These are phyloP conservation scores for Chaetomiaceae sp. DNA, from an alignment of 2,329 filamentous ascomycete species.

Conservation along the genomic window DNA sequence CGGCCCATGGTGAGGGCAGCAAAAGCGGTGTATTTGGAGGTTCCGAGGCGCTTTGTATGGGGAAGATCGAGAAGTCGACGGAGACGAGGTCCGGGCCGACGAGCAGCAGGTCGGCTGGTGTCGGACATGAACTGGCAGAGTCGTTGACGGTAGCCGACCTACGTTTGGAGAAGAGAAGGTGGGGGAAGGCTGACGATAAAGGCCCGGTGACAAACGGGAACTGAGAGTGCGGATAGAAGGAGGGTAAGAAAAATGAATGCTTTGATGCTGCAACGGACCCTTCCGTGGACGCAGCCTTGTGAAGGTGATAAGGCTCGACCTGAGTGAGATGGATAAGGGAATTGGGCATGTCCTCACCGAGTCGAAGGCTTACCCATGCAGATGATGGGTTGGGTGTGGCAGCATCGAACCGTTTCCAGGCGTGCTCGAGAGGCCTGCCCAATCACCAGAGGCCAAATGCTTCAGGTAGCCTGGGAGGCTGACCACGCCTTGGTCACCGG, in stretches of 20 bases:
- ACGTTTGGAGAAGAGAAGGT: too few species aligned
- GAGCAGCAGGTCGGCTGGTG: neutral
- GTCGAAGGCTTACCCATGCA: neutral
- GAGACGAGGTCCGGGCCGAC: neutral
- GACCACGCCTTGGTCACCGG: constrained; percentile 3
- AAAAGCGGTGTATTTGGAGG: neutral
- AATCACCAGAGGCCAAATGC: neutral
- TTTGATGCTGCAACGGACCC: too few species aligned
- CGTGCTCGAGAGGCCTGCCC: neutral
- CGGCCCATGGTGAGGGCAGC: constrained; percentile 16
- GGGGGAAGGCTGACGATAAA: too few species aligned
- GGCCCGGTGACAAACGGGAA: too few species aligned
- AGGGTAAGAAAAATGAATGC: neutral
- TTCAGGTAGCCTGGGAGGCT: neutral
- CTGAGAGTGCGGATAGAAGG: neutral
- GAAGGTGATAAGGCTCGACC: neutral
- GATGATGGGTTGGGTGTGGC: constrained; percentile 3
- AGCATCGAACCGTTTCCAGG: neutral
- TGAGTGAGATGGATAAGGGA: neutral
- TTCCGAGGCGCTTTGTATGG: neutral
- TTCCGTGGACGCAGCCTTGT: too few species aligned
- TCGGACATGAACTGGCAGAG: neutral
- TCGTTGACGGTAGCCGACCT: too few species aligned
- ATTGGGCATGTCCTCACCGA: too few species aligned
- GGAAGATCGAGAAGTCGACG: neutral